Evolutionary conservation across 164 flowering plant genomes (phyloP).

Genomic region (Macadamia tetraphylla): DNA sequence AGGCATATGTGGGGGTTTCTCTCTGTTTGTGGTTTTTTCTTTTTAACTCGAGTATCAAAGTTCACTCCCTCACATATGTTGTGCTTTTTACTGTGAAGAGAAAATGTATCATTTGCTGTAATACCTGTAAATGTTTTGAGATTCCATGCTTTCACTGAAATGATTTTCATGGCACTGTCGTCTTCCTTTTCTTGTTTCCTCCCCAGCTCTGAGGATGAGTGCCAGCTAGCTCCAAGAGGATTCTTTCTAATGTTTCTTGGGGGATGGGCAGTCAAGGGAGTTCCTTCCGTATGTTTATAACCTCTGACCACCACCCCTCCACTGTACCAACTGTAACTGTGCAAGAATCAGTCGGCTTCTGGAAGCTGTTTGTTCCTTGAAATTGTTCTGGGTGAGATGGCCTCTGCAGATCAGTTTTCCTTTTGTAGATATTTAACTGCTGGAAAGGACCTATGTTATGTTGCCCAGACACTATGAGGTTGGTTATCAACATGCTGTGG

Average conservation of each 20-base stretch:
- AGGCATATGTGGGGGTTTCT: constrained; percentile 10
- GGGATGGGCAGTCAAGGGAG: constrained; percentile 36
- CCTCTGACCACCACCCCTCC: constrained; percentile 24
- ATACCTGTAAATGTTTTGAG: neutral
- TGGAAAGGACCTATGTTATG: neutral
- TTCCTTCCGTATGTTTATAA: constrained; percentile 19
- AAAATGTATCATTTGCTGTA: too few relatives aligned
- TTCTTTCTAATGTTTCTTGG: constrained; percentile 11
- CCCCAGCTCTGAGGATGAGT: constrained; percentile 14
- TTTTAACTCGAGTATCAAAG: neutral
- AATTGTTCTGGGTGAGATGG: neutral
- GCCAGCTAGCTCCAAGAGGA: constrained; percentile 10
- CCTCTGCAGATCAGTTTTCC: constrained; percentile 16
- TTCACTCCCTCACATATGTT: neutral
- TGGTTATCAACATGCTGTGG: neutral
- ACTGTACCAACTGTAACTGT: constrained; percentile 22
- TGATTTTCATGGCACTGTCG: neutral
- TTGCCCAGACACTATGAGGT: neutral
- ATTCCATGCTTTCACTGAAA: constrained; percentile 2
- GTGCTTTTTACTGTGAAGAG: constrained; percentile 1
- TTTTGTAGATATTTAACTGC: constrained; percentile 9
- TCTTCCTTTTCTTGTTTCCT: constrained; percentile 1
- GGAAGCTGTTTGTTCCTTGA: constrained; percentile 20
- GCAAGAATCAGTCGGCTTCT: constrained; percentile 20
- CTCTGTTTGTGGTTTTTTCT: neutral